Conservation (phyloP, 1,139 yeast species). For the Pichiaceae sp. region DNA sequence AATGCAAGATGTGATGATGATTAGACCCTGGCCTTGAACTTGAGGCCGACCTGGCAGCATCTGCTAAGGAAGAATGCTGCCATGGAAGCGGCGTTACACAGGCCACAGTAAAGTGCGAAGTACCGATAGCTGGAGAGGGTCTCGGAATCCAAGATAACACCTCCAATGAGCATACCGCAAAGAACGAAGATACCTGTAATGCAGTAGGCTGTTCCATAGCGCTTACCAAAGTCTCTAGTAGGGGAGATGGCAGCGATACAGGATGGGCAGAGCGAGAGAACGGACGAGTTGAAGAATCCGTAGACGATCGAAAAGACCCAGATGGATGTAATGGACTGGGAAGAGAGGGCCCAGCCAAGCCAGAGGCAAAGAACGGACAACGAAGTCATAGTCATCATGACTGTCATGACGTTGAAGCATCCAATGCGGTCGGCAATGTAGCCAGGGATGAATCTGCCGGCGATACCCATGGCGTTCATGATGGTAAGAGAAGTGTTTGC, state of each 20-base stretch:
- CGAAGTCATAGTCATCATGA: slow-evolving; percentile 34
- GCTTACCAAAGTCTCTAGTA: slow-evolving; percentile 36
- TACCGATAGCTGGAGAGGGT: slow-evolving; percentile 17
- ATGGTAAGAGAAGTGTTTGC: slow-evolving; percentile 45
- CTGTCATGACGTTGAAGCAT: slow-evolving; percentile 44
- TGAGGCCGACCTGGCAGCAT: slow-evolving; percentile 26
- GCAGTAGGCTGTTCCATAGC: slow-evolving; percentile 33
- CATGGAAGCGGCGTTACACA: slow-evolving; percentile 20
- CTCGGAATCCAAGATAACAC: slow-evolving; percentile 34
- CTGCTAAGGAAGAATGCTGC: slow-evolving; percentile 25
- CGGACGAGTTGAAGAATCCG: slow-evolving; percentile 45
- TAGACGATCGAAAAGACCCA: slow-evolving; percentile 41
- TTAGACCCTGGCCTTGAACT: not conserved
- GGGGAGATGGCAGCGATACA: slow-evolving; percentile 36
- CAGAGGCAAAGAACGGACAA: slow-evolving; percentile 27
- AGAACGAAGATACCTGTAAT: slow-evolving; percentile 29
- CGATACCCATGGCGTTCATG: slow-evolving; percentile 46
- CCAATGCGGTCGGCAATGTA: slow-evolving; percentile 48
- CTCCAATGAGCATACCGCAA: slow-evolving; percentile 37
- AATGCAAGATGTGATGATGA: too few relatives aligned
- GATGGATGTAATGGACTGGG: slow-evolving; percentile 25
- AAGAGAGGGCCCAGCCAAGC: slow-evolving; percentile 23
- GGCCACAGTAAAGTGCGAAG: slow-evolving; percentile 27
- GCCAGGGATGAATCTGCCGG: slow-evolving; percentile 52
- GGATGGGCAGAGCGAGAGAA: slow-evolving; percentile 33